phyloP scores from a whole-genome alignment of 805 yeast genomes.

The Lipomyces chichibuensis region DNA sequence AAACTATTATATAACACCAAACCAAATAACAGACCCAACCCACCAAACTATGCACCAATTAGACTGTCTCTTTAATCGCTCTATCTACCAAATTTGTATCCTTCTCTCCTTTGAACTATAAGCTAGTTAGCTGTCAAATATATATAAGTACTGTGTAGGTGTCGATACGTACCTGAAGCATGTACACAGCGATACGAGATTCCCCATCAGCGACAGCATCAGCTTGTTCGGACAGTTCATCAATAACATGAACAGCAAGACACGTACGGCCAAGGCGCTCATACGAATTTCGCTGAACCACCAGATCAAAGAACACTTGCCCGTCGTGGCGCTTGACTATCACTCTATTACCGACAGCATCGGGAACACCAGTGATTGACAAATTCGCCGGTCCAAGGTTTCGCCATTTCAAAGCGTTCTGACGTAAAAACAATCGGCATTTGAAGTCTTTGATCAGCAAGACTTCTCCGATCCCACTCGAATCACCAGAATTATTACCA shows the following conservation, averaged over 20 bases:
- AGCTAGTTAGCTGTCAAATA: neutral
- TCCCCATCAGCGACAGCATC: constrained; percentile 20
- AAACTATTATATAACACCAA: neutral
- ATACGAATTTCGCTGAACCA: constrained; percentile 6
- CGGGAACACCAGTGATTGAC: constrained; percentile 16
- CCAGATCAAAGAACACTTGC: constrained; percentile 28
- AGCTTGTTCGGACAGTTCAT: constrained; percentile 14
- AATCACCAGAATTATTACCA: constrained; percentile 2
- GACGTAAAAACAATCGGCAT: constrained; percentile 33
- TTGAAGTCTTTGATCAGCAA: constrained; percentile 25
- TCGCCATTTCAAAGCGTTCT: constrained; percentile 35
- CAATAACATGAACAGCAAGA: constrained; percentile 27
- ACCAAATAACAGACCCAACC: neutral
- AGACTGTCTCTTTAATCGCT: constrained; percentile 22
- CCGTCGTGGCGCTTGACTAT: constrained; percentile 25
- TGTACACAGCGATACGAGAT: constrained; percentile 34
- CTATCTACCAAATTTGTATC: constrained; percentile 37
- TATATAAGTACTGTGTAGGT: neutral
- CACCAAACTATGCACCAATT: neutral
- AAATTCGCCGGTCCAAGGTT: constrained; percentile 35
- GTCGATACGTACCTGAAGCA: constrained; percentile 38
- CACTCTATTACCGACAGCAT: constrained; percentile 12
- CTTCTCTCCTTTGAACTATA: constrained; percentile 37
- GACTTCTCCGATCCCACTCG: constrained; percentile 12
- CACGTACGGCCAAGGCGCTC: constrained; percentile 34